These are phyloP conservation scores for Botryotinia calthae DNA, from an alignment of 2,329 filamentous ascomycete genomes.

Conservation along the genomic window DNA sequence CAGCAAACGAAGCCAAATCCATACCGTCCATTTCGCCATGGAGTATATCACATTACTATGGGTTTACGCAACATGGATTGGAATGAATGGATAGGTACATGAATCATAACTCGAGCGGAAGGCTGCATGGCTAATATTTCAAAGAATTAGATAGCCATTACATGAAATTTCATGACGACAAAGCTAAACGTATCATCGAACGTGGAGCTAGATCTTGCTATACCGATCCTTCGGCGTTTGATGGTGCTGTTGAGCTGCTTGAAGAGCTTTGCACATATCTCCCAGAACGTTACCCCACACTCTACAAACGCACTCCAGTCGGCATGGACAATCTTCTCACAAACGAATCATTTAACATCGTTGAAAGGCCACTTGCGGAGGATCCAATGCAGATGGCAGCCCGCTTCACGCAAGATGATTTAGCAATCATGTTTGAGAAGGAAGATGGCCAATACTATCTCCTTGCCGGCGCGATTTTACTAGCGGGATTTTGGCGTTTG, in stretches of 20 bases:
- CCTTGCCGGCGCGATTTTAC: conserved; percentile 69
- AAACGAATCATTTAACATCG: conserved; percentile 68
- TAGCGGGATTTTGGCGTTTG: conserved; percentile 81
- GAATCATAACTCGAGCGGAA: neutral
- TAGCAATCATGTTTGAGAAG: conserved; percentile 79
- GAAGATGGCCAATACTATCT: conserved; percentile 78
- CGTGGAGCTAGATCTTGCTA: conserved; percentile 65
- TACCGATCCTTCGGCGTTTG: conserved; percentile 68
- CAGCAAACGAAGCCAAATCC: conserved; percentile 37
- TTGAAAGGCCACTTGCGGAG: conserved; percentile 61
- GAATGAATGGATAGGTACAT: conserved; percentile 40
- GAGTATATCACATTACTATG: conserved; percentile 40
- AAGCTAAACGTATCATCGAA: conserved; percentile 64
- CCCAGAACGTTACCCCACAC: conserved; percentile 68
- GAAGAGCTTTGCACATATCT: conserved; percentile 72
- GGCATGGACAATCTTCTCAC: conserved; percentile 72
- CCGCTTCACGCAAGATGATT: conserved; percentile 74
- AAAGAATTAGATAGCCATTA: conserved; percentile 77
- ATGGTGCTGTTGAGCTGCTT: conserved; percentile 71
- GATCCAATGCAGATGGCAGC: conserved; percentile 76
- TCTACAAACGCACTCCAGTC: conserved; percentile 62
- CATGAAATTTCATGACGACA: conserved; percentile 68
- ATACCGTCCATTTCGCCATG: conserved; percentile 39
- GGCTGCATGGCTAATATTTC: conserved; percentile 22
- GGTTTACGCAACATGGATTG: conserved; percentile 39